A percentile compares a stretch with the other conserved stretches of the same genome.
phyloP scores from a whole-genome alignment of 331 rosid genomes.

The Malus hybrid region DNA sequence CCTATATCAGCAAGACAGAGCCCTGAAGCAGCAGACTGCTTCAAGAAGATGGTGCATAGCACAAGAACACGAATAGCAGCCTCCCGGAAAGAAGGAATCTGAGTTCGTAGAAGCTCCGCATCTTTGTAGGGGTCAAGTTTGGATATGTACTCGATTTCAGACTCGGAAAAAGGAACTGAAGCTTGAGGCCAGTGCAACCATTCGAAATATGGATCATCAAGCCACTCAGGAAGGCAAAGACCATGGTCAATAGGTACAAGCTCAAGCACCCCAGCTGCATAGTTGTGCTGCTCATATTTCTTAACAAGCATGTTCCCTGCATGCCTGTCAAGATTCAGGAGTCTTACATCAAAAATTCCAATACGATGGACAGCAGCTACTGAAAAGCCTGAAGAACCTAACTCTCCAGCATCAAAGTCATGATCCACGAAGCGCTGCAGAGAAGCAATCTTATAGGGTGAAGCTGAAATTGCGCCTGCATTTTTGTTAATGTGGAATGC shows the following conservation, averaged over 20 bases:
- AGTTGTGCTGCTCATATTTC: slow-evolving; percentile 23
- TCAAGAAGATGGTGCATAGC: slow-evolving; percentile 75
- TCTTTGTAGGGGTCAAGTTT: slow-evolving; percentile 74
- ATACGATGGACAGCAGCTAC: slow-evolving; percentile 70
- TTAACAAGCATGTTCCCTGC: slow-evolving; percentile 87
- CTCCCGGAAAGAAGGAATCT: slow-evolving; percentile 59
- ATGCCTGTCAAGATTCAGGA: slow-evolving; percentile 83
- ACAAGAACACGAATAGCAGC: slow-evolving; percentile 69
- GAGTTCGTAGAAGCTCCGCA: slow-evolving; percentile 56
- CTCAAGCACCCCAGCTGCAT: slow-evolving; percentile 33
- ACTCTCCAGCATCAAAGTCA: slow-evolving; percentile 79
- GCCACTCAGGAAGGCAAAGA: slow-evolving; percentile 90
- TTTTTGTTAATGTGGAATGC: slow-evolving; percentile 35
- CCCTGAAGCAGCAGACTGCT: slow-evolving; percentile 58
- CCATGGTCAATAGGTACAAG: slow-evolving; percentile 97
- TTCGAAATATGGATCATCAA: slow-evolving; percentile 92
- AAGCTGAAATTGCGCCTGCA: slow-evolving; percentile 9
- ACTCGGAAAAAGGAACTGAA: slow-evolving; percentile 63
- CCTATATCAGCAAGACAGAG: slow-evolving; percentile 75
- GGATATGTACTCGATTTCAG: slow-evolving; percentile 61
- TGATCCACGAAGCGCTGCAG: slow-evolving; percentile 84
- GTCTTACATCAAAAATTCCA: slow-evolving; percentile 69
- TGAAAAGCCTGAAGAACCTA: slow-evolving; percentile 72
- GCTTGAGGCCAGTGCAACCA: slow-evolving; percentile 99
- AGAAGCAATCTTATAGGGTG: slow-evolving; percentile 64